Base-by-base conservation (phyloP, 2,329 filamentous ascomycete genomes). In the Fusarium miscanthi region DNA sequence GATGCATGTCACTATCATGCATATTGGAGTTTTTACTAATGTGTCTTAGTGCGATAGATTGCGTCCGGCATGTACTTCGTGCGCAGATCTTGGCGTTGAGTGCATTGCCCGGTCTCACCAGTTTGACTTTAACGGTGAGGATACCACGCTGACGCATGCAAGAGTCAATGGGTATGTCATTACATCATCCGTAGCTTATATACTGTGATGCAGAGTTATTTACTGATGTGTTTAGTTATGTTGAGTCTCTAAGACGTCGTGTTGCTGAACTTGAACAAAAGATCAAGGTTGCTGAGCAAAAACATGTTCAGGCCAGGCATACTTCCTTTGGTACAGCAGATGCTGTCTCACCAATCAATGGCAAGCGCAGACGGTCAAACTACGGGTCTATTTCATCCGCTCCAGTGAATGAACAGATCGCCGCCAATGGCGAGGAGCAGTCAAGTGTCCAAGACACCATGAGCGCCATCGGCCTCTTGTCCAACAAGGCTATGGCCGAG, bases 361-460 rank as follows among this genome's bases (percentile, higher is more conserved):
- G 35, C 2, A 65, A 45, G 37, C 33, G 33, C 2, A 51, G 49
- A 11, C 54, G 49, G 2, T 66, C 56, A 0, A 42, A 43, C 2
- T 42, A 54, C 16, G 31, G 11, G 0, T 54, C 53, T 21, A 16
- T 51, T 1, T 25, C 45, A 0, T 59, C 38, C 0, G 6, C 9
- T 0, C 40, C 17, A 0, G 25, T 6, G 2, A 35, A 23, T 17
- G 52, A 52, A 1, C 8, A 21, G 1, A 14, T 4, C 1, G 4
- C n/a, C 0, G 51, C 4, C 1, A 37, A 40, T 23, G 30, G 57
- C 0, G 67, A 71, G 0, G 69, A 71, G 6, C 67, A 71, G 19
- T 71, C 69, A 6, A 71, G 67, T 0, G 67, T 71, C 1, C 62
- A 71, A 30, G 69, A 71, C 2, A 71, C 69, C 3, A 67, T 71